Evolutionary conservation across 768 basidiomycete species (phyloP).

Genomic region (Lactifluus volemus): DNA sequence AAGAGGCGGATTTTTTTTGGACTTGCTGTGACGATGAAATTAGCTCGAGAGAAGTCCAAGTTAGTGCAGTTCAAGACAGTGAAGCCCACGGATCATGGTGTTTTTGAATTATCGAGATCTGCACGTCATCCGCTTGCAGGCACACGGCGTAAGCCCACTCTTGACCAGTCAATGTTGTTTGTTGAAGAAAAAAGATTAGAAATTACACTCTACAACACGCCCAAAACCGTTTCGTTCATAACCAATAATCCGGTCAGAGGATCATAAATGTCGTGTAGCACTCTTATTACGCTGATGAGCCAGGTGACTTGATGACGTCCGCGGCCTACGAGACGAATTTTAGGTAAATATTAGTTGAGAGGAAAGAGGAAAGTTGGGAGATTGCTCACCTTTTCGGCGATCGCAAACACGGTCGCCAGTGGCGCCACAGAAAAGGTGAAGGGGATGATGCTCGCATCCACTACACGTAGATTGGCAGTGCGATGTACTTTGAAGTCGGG

Average conservation of each 20-base stretch:
- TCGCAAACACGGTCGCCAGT: conserved; percentile 17
- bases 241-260: background rate
- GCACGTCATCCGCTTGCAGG: no score
- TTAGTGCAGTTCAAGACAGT: no score
- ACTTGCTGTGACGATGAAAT: no score
- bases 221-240: background rate
- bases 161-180: background rate
- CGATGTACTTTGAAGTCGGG: conserved; percentile 36
- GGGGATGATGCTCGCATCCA: conserved; percentile 18
- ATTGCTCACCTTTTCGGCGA: conserved; percentile 13
- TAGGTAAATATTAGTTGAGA: background rate
- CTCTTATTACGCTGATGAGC: background rate
- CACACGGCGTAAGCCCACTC: no score
- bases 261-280: background rate
- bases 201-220: background rate
- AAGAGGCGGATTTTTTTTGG: no score
- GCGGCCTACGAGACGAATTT: conserved; percentile 1
- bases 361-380: background rate
- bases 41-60: no score
- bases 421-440: conserved; percentile 16
- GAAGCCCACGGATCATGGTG: no score
- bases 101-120: no score
- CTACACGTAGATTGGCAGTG: conserved; percentile 33
- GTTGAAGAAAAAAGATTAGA: background rate
- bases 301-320: conserved; percentile 11